Base-by-base conservation (phyloP, 148 eudicot genomes). In the Rhododendron kiyosumense region DNA sequence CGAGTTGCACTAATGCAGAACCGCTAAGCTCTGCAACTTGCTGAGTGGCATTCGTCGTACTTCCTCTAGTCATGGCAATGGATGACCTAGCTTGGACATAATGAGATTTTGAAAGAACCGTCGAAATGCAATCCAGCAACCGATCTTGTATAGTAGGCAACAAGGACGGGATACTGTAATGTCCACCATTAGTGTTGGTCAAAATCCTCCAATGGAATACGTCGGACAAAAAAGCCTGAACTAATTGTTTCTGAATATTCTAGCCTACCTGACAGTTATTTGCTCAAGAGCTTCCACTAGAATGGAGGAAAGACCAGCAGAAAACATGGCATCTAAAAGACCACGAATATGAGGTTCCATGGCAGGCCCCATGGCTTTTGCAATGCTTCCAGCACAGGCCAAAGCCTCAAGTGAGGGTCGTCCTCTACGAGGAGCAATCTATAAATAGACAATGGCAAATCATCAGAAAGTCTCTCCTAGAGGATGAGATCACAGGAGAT, bases 371-470 rank as follows among this genome's bases (percentile, higher is more conserved):
- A 95, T 97, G 73, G 99, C 96, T 91, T 93, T 94, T 54, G 98
- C 95, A 85, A 97, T 91, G 91, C 90, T 93, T 85, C 99, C 99
- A 89, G 94, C 96, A 93, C 99, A 97, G 59, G 98, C 93, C 92
- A 97, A 89, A 86, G 99, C 99, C 92, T 97, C 99, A 84, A 91
- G 90, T n/a, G 92, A 93, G 80, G 98, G 99, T 87, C 92, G 91
- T 36, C 98, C 99, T 92, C 96, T 93, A 87, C 99, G 98, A 88
- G 99, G 99, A 86, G 99, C 94, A 92, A 97, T 97, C 99, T 97
- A 85, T 63, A 85, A 85, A 85, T 84, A 32, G 26, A 77, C 81
- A 85, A 81, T n/a, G 10, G 11, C 18, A 51, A 85, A 17, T 32
- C 24, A 67, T 86, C 28, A 48, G 83, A 83, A 61, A 51, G n/a